These are phyloP conservation scores for Phytophthora sp. DNA, from an alignment of 352 stramenopile genomes.

Conservation along the genomic window DNA sequence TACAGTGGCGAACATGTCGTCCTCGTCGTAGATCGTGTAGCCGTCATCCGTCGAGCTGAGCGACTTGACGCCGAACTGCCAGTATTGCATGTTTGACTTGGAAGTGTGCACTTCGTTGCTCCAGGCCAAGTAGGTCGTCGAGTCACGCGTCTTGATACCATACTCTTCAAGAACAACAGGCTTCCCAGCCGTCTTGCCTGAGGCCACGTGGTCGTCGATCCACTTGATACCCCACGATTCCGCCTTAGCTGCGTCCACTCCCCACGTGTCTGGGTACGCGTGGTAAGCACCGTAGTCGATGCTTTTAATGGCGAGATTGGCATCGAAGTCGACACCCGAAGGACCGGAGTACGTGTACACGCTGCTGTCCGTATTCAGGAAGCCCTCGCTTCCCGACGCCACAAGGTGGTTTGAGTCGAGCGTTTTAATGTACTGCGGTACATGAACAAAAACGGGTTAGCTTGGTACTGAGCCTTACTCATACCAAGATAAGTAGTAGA, in stretches of 20 bases:
- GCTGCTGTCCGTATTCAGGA: slow-evolving; percentile 47
- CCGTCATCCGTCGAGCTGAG: slow-evolving; percentile 29
- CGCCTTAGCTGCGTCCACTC: slow-evolving; percentile 28
- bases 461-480: too few relatives aligned
- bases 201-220: slow-evolving; percentile 41
- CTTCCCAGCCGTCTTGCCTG: slow-evolving; percentile 30
- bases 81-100: slow-evolving; percentile 50
- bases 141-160: slow-evolving; percentile 35
- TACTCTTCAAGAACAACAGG: slow-evolving; percentile 42
- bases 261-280: slow-evolving; percentile 44
- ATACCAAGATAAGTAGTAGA: too few relatives aligned
- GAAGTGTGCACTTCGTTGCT: slow-evolving; percentile 30
- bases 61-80: slow-evolving; percentile 44
- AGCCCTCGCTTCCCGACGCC: slow-evolving; percentile 37
- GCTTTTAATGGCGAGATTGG: slow-evolving; percentile 31
- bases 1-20: slow-evolving; percentile 22
- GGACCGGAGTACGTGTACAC: slow-evolving; percentile 45
- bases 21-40: slow-evolving; percentile 33
- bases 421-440: slow-evolving; percentile 42
- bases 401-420: slow-evolving; percentile 44
- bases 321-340: slow-evolving; percentile 43
- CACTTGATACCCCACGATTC: slow-evolving; percentile 40
- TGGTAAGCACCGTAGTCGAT: slow-evolving; percentile 46
- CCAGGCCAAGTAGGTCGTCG: slow-evolving; percentile 35
- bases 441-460: not conserved